Evolutionary conservation across 2,329 filamentous ascomycete species (phyloP).

Genomic region (Calonectria leucothoes): DNA sequence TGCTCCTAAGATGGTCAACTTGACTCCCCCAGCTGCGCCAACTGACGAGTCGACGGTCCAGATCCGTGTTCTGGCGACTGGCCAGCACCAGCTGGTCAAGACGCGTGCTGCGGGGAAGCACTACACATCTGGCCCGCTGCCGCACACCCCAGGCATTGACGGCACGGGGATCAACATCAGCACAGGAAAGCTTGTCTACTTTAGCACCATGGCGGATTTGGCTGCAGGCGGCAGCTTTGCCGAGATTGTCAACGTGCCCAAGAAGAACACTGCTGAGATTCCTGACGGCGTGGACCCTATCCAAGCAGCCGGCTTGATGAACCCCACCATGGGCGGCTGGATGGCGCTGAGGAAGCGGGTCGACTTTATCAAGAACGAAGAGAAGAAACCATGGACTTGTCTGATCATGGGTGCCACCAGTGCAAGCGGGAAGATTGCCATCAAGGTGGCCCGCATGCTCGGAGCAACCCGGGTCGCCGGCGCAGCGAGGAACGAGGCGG

Average conservation of each 20-base stretch:
- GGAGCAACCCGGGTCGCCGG: slow-evolving; percentile 64
- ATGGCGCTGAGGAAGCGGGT: slow-evolving; percentile 65
- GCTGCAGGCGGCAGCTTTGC: slow-evolving; percentile 57
- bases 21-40: slow-evolving; percentile 50
- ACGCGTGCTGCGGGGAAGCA: slow-evolving; percentile 65
- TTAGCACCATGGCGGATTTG: slow-evolving; percentile 43
- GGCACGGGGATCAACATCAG: slow-evolving; percentile 60
- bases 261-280: slow-evolving; percentile 51
- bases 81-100: slow-evolving; percentile 65
- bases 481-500: slow-evolving; percentile 58
- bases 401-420: slow-evolving; percentile 66
- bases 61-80: slow-evolving; percentile 63
- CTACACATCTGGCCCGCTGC: slow-evolving; percentile 61
- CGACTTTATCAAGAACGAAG: slow-evolving; percentile 38
- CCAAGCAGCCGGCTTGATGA: slow-evolving; percentile 64
- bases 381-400: slow-evolving; percentile 56
- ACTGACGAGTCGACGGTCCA: slow-evolving; percentile 52
- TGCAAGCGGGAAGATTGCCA: slow-evolving; percentile 62
- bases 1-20: slow-evolving; percentile 41
- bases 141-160: slow-evolving; percentile 64
- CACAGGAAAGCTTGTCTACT: slow-evolving; percentile 63
- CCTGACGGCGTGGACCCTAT: slow-evolving; percentile 58
- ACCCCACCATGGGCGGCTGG: slow-evolving; percentile 68
- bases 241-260: slow-evolving; percentile 61
- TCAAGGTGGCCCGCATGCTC: slow-evolving; percentile 57